Evolutionary conservation across 73 alveolate species (phyloP), one percentile per base, ranked within the genome.

Genomic region (Effrenium voratum): DNA sequence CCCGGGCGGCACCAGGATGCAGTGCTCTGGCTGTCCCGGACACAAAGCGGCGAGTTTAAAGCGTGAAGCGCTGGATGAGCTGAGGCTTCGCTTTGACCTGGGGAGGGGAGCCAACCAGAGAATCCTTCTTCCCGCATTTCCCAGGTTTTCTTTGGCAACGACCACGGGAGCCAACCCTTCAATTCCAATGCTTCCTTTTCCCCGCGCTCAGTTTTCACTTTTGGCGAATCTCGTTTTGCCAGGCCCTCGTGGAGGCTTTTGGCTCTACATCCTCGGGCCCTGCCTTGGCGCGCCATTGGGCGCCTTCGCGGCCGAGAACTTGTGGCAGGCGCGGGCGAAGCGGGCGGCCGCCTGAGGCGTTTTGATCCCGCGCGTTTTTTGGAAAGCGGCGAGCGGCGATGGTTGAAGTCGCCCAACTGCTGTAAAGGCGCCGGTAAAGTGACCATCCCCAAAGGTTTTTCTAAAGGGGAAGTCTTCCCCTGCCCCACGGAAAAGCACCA

Each of bases 261-360:
- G 93, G 93, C 49, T 84, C 41, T 84, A 84, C 93, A 84, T 84
- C 81, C 59, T 84, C 52, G 93, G 93, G 34, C 93, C 93, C 44
- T 84, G 93, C 86, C 41, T 88, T 30, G 96, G 96, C 13, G 96
- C 96, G 36, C 96, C 96, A 0, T 5, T 63, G 0, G 96, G 96
- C 6, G 96, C 96, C 43, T 44, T 68, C 73, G 24, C 66, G 86
- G 96, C 96, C 60, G 96, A 88, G 76, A 88, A 88, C 55, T 41
- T 88, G 72, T 50, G 63, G 57, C 66, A 86, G 96, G n/a, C n/a
- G n/a, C n/a, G n/a, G n/a, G n/a, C n/a, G n/a, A n/a, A n/a, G n/a
- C n/a, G n/a, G n/a, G n/a, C n/a, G n/a, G n/a, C n/a, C 50, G 49
- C 0, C 47, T 15, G 16, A 81, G 73, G 46, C 4, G 90, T 22